Conservation (phyloP, 176 grass and related monocot genomes). For the Juncus inflexus region DNA sequence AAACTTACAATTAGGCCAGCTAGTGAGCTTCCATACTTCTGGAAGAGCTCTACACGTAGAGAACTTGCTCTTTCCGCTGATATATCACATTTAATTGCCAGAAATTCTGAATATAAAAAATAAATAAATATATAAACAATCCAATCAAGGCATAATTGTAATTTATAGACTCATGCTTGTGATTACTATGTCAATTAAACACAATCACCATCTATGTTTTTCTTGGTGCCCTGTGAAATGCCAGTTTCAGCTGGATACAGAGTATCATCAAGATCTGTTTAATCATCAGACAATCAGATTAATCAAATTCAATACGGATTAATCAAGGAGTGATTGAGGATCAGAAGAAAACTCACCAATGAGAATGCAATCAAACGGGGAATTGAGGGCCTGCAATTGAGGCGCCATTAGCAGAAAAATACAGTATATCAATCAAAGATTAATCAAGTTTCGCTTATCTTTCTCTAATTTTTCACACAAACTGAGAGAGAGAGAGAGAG, state of each 20-base stretch:
- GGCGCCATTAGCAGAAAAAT: neutral
- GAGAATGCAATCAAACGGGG: constrained; percentile 67
- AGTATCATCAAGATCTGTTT: constrained; percentile 86
- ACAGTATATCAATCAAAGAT: neutral
- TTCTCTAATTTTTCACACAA: neutral
- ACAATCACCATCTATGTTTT: constrained; percentile 69
- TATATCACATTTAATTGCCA: constrained; percentile 49
- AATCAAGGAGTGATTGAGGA: neutral
- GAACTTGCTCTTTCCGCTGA: constrained; percentile 40
- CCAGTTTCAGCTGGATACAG: constrained; percentile 69
- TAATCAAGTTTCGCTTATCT: neutral
- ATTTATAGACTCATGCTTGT: neutral
- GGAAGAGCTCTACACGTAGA: constrained; percentile 82
- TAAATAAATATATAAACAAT: neutral
- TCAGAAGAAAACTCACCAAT: constrained; percentile 27
- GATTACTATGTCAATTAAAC: neutral
- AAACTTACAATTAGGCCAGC: constrained; percentile 70
- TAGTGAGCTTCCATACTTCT: constrained; percentile 74
- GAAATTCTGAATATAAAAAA: constrained; percentile 47
- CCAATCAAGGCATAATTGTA: neutral
- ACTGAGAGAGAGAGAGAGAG: neutral
- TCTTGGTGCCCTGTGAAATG: constrained; percentile 44
- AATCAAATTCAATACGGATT: neutral
- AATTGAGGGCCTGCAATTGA: constrained; percentile 18
- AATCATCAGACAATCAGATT: neutral